Conservation (phyloP, 2,329 filamentous ascomycete species). For the Metarhizium sp. region DNA sequence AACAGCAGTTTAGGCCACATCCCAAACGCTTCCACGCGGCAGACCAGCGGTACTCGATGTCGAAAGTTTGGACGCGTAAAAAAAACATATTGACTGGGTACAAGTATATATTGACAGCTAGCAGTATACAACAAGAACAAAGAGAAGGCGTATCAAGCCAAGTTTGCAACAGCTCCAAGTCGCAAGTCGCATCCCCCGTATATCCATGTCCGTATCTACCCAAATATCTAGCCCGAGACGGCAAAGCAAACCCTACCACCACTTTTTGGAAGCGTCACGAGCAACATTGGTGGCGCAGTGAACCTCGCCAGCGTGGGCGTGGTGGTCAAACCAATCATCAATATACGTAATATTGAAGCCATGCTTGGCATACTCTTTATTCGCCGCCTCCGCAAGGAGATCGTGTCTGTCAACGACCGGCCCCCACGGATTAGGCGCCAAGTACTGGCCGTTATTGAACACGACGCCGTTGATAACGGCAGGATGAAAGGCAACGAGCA, state of each 20-base stretch:
- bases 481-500: constrained; percentile 1
- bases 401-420: constrained; percentile 11
- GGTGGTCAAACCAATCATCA: constrained; percentile 11
- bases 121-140: too few relatives aligned
- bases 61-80: too few relatives aligned
- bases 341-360: constrained; percentile 3
- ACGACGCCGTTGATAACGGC: neutral
- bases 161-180: too few relatives aligned
- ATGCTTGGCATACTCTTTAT: constrained; percentile 12
- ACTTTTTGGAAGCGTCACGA: constrained; percentile 5
- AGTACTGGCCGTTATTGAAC: neutral
- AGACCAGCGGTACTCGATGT: too few relatives aligned
- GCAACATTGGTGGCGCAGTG: constrained; percentile 16
- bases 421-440: constrained; percentile 1
- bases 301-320: constrained; percentile 13
- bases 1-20: too few relatives aligned
- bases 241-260: constrained; percentile 8
- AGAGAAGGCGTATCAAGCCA: too few relatives aligned
- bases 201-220: too few relatives aligned
- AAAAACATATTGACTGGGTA: too few relatives aligned
- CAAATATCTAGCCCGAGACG: too few relatives aligned
- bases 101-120: too few relatives aligned
- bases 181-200: too few relatives aligned
- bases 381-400: constrained; percentile 13
- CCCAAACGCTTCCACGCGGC: too few relatives aligned